Percentiles rank a stretch among this genome's conserved stretches.
Conservation (phyloP, 208 protist genomes). For the Lotmaria passim region DNA sequence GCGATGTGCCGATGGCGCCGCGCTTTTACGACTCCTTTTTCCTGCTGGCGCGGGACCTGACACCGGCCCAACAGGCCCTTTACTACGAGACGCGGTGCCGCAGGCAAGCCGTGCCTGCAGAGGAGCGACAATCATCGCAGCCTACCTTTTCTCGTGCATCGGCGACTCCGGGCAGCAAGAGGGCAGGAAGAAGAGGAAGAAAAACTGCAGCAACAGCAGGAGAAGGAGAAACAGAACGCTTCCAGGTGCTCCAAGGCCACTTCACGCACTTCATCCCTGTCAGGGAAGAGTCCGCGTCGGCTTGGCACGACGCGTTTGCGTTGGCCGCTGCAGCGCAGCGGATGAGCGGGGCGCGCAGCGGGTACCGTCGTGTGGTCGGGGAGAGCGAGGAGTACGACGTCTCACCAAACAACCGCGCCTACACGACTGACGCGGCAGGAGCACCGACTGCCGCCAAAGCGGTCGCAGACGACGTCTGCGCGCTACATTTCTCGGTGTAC, state of each 20-base stretch:
- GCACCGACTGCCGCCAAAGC: background rate
- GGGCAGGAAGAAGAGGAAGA: background rate
- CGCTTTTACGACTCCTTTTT: conserved; percentile 66
- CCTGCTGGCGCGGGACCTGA: conserved; percentile 61
- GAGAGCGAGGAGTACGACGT: conserved; percentile 23
- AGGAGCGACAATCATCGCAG: background rate
- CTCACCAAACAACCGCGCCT: background rate
- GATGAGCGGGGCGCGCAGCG: background rate
- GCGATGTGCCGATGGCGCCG: conserved; percentile 5
- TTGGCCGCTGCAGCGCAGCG: conserved; percentile 2
- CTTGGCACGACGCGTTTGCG: background rate
- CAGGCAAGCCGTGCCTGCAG: background rate
- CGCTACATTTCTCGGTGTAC: conserved; percentile 70
- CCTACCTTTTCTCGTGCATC: background rate
- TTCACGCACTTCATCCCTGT: conserved; percentile 60
- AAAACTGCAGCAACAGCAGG: background rate
- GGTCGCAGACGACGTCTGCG: conserved; percentile 26
- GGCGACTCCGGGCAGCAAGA: background rate
- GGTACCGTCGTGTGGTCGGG: conserved; percentile 10
- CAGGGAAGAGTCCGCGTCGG: background rate
- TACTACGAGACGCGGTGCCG: conserved; percentile 37
- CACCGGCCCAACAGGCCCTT: conserved; percentile 31
- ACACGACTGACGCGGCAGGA: background rate
- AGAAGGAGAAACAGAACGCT: conserved; percentile 24
- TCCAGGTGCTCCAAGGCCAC: conserved; percentile 55